Conservation (phyloP, 148 eudicot species). For the Dysphania ambrosioides region DNA sequence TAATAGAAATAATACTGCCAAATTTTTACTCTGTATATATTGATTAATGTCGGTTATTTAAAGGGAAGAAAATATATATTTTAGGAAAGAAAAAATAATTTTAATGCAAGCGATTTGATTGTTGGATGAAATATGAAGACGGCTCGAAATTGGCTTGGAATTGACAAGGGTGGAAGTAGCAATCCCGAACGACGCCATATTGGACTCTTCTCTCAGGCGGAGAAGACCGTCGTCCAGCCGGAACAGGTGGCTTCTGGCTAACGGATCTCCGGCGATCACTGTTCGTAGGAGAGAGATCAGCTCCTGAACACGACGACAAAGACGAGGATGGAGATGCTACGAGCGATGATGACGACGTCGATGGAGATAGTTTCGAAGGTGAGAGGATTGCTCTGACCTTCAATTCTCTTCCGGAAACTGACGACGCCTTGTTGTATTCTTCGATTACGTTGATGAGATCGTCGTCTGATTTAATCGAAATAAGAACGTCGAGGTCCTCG, state of each 20-base stretch:
- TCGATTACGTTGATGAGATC: slow-evolving; percentile 56
- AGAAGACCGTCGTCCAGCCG: not conserved
- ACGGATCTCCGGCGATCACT: slow-evolving; percentile 20
- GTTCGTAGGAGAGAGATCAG: slow-evolving; percentile 26
- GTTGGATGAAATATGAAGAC: slow-evolving; percentile 17
- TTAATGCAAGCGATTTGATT: slow-evolving; percentile 28
- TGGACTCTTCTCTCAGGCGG: slow-evolving; percentile 26
- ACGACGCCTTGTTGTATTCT: slow-evolving; percentile 58
- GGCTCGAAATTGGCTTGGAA: slow-evolving; percentile 26
- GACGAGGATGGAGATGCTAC: slow-evolving; percentile 8
- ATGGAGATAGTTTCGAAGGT: slow-evolving; percentile 23
- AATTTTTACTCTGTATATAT: not conserved
- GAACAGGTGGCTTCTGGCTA: slow-evolving; percentile 6
- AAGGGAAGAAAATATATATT: not conserved
- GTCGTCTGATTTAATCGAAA: slow-evolving; percentile 64
- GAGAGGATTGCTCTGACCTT: slow-evolving; percentile 69
- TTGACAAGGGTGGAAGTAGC: slow-evolving; percentile 29
- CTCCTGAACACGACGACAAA: slow-evolving; percentile 36
- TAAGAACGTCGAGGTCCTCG: slow-evolving; percentile 73
- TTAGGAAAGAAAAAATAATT: not conserved
- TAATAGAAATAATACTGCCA: not conserved
- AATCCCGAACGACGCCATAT: slow-evolving; percentile 18
- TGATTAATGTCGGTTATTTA: no score
- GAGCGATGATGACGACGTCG: slow-evolving; percentile 29
- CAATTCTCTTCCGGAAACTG: slow-evolving; percentile 30